A percentile compares a stretch with the other conserved stretches of the same genome.
phyloP scores from a whole-genome alignment of 2,329 filamentous ascomycete genomes.

The Dothideomycetes sp. region DNA sequence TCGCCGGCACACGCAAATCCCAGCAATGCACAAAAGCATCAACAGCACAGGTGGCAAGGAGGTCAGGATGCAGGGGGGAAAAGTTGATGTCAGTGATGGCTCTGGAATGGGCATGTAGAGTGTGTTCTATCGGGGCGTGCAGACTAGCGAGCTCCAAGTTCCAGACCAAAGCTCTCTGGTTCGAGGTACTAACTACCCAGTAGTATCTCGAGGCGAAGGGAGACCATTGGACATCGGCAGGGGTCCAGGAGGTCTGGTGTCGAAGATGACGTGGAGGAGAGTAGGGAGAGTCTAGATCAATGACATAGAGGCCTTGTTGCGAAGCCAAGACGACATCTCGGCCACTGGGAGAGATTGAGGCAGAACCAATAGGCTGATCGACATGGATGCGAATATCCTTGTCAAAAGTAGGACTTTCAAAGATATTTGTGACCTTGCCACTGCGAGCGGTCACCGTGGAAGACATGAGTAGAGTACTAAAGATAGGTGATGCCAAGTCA shows the following conservation, averaged over 20 bases:
- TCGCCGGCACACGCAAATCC: conserved; percentile 68
- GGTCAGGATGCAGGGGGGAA: conserved; percentile 81
- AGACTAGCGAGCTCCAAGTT: conserved; percentile 65
- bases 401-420: conserved; percentile 81
- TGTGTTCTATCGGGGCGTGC: conserved; percentile 79
- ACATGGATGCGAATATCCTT: conserved; percentile 77
- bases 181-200: conserved; percentile 90
- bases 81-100: conserved; percentile 97
- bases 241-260: conserved; percentile 85
- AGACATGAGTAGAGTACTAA: conserved; percentile 10
- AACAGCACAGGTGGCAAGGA: conserved; percentile 81
- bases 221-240: conserved; percentile 94
- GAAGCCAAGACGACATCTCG: conserved; percentile 85
- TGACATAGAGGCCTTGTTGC: conserved; percentile 80
- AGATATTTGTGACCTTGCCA: conserved; percentile 26
- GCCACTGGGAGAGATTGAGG: conserved; percentile 85
- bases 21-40: conserved; percentile 90
- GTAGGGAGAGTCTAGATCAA: conserved; percentile 83
- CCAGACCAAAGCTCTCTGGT: conserved; percentile 90
- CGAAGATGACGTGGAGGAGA: conserved; percentile 76
- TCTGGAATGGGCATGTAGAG: conserved; percentile 72
- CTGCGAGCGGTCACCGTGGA: conserved; percentile 5
- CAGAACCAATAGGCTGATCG: conserved; percentile 70
- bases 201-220: conserved; percentile 82
- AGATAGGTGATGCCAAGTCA: too few species aligned